phyloP scores from a whole-genome alignment of 1,139 yeast genomes.

The Debaryomyces sp. region DNA sequence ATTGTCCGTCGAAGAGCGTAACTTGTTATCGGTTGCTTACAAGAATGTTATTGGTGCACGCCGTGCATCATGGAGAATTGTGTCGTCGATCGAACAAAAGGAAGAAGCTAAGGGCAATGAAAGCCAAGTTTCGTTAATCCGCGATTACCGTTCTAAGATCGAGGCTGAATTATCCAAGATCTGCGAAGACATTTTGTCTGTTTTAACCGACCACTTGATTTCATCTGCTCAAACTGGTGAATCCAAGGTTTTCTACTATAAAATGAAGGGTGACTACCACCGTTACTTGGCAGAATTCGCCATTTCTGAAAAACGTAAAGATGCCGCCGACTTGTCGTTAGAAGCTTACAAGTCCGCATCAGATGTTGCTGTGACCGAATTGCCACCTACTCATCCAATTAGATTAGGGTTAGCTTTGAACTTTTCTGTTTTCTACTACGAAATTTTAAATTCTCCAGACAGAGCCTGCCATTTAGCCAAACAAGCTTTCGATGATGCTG shows the following conservation, averaged over 20 bases:
- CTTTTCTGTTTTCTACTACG: constrained; percentile 97
- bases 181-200: constrained; percentile 90
- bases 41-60: constrained; percentile 99
- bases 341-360: constrained; percentile 96
- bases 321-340: constrained; percentile 88
- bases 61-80: constrained; percentile 99
- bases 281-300: constrained; percentile 99
- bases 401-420: constrained; percentile 97
- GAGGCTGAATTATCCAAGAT: constrained; percentile 92
- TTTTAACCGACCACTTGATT: constrained; percentile 85
- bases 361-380: constrained; percentile 94
- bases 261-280: constrained; percentile 99
- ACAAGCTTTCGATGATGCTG: constrained; percentile 98
- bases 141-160: constrained; percentile 93
- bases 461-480: constrained; percentile 98
- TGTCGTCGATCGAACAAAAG: constrained; percentile 95
- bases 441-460: constrained; percentile 96
- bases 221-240: constrained; percentile 96
- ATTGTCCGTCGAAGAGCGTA: constrained; percentile 96
- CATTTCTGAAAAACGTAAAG: constrained; percentile 85
- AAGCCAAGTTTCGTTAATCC: constrained; percentile 83
- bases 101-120: constrained; percentile 96
- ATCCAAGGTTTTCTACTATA: constrained; percentile 96
- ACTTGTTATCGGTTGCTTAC: constrained; percentile 94
- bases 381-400: constrained; percentile 98